Evolutionary conservation across 768 basidiomycete genomes (phyloP).

Genomic region (Suillus brevipes): DNA sequence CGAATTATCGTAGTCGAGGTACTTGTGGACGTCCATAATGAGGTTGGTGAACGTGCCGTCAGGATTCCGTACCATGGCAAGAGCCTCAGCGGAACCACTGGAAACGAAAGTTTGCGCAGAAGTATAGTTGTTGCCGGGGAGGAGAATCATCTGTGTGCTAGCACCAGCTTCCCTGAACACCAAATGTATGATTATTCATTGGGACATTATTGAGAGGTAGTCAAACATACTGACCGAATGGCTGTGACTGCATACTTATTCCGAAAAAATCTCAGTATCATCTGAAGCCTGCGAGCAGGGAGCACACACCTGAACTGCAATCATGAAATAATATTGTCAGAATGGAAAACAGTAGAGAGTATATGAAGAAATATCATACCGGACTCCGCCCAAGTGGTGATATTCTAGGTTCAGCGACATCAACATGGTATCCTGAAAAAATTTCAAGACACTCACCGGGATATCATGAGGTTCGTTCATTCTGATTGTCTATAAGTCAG

Average conservation of each 20-base stretch:
- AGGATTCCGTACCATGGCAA: conserved; percentile 45
- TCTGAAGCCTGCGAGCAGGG: neutral
- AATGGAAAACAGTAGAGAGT: neutral
- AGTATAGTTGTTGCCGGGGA: conserved; percentile 61
- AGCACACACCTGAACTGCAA: neutral
- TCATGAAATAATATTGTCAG: neutral
- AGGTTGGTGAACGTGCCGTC: conserved; percentile 48
- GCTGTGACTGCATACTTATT: conserved; percentile 63
- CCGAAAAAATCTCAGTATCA: neutral
- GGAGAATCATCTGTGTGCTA: conserved; percentile 52
- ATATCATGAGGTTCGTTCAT: conserved; percentile 70
- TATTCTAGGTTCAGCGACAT: conserved; percentile 24
- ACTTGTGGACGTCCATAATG: conserved; percentile 65
- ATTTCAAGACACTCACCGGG: conserved; percentile 27
- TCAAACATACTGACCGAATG: conserved; percentile 53
- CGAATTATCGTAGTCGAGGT: conserved; percentile 57
- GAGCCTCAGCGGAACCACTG: conserved; percentile 50
- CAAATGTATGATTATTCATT: neutral
- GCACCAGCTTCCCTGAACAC: conserved; percentile 36
- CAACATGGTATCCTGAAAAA: neutral
- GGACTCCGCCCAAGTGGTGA: conserved; percentile 47
- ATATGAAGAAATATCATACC: neutral
- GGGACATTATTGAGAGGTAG: neutral
- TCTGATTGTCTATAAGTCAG: conserved; percentile 24
- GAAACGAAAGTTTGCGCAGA: conserved; percentile 51